Evolutionary conservation across 1,139 yeast genomes (phyloP).

Genomic region (Blastobotrys capitulatus): DNA sequence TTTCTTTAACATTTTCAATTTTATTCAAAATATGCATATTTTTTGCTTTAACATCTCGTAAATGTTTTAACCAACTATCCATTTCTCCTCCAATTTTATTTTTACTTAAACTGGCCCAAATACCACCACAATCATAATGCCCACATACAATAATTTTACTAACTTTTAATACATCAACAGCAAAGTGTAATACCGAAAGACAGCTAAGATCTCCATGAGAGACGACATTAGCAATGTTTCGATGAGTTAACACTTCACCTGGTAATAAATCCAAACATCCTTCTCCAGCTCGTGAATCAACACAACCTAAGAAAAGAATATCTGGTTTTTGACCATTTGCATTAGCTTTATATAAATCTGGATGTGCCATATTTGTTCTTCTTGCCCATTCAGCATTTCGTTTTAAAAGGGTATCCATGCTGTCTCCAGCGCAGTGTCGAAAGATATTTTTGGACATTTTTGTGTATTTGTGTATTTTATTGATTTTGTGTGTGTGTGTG

Average conservation of each 20-base stretch:
- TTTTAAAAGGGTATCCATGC: slow-evolving; percentile 54
- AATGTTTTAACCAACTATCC: slow-evolving; percentile 72
- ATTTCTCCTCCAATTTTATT: slow-evolving; percentile 68
- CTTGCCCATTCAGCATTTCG: slow-evolving; percentile 69
- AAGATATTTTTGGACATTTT: slow-evolving; percentile 5
- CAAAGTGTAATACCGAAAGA: slow-evolving; percentile 83
- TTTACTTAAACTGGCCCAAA: slow-evolving; percentile 75
- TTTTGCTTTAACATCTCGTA: slow-evolving; percentile 63
- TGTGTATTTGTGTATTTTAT: not conserved
- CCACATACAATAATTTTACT: slow-evolving; percentile 86
- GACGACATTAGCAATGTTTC: slow-evolving; percentile 85
- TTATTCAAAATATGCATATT: slow-evolving; percentile 39
- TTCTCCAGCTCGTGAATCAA: slow-evolving; percentile 90
- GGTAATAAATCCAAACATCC: slow-evolving; percentile 69
- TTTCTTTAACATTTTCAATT: slow-evolving; percentile 39
- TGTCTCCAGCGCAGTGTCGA: slow-evolving; percentile 10
- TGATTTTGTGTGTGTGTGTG: not conserved
- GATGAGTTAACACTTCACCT: slow-evolving; percentile 91
- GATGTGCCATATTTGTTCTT: slow-evolving; percentile 52
- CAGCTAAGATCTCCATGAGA: slow-evolving; percentile 67
- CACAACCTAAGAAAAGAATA: slow-evolving; percentile 93
- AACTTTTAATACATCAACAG: slow-evolving; percentile 81
- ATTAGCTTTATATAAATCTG: slow-evolving; percentile 60
- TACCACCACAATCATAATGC: slow-evolving; percentile 98
- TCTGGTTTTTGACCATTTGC: slow-evolving; percentile 89